Percentiles rank a stretch among this genome's conserved stretches.
Evolutionary conservation across 208 protist genomes (phyloP).

Genomic region (Vickermania spadyakhi): DNA sequence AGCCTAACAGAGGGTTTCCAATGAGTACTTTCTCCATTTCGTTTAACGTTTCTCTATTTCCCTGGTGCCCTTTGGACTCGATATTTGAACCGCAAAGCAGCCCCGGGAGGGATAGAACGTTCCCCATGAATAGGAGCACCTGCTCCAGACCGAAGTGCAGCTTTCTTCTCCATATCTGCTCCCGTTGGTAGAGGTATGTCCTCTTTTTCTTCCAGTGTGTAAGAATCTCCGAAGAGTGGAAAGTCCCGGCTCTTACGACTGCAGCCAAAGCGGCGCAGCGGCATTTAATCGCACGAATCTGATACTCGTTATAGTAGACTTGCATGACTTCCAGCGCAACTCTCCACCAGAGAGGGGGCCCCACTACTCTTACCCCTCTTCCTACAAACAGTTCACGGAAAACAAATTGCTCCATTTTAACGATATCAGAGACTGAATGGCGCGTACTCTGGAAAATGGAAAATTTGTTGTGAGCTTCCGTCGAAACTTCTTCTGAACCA

Average conservation of each 20-base stretch:
- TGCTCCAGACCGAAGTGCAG: constrained; percentile 3
- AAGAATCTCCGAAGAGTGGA: neutral
- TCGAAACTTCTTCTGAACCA: no score
- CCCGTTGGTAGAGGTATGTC: neutral
- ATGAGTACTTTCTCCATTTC: neutral
- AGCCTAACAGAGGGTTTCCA: neutral
- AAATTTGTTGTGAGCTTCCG: no score
- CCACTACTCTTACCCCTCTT: neutral
- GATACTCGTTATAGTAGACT: neutral
- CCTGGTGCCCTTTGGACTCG: no score
- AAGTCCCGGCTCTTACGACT: no score
- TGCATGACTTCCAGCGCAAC: constrained; percentile 3
- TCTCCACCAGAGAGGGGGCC: neutral
- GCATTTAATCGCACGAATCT: no score
- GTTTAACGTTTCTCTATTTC: no score
- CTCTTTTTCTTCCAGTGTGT: neutral
- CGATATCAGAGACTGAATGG: neutral
- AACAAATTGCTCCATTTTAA: constrained; percentile 6
- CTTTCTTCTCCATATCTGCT: neutral
- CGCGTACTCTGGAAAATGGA: neutral
- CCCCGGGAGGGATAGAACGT: constrained; percentile 1
- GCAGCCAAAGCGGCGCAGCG: no score
- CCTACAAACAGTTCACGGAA: neutral
- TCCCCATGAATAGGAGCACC: neutral
- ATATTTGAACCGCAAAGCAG: no score